Conservation (phyloP, 495 filamentous ascomycete genomes). For the Talaromyces proteolyticus region DNA sequence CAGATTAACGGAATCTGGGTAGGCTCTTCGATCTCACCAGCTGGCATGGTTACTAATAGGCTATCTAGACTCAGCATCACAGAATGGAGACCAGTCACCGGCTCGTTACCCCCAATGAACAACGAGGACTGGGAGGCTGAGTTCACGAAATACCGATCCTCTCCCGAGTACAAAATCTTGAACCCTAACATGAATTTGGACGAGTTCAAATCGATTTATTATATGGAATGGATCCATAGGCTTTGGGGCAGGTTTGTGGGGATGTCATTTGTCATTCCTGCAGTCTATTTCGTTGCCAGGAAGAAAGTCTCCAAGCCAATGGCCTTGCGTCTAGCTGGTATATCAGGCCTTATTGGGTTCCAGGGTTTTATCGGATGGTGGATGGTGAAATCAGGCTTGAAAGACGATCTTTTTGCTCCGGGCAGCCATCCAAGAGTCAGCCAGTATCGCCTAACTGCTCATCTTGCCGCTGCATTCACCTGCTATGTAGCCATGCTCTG, state of each 20-base stretch:
- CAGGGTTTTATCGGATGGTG: slow-evolving; percentile 97
- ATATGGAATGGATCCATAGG: slow-evolving; percentile 97
- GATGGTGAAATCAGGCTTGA: slow-evolving; percentile 97
- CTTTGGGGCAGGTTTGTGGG: slow-evolving; percentile 94
- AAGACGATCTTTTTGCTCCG: slow-evolving; percentile 88
- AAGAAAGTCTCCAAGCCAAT: slow-evolving; percentile 74
- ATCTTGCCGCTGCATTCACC: slow-evolving; percentile 82
- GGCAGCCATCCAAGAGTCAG: slow-evolving; percentile 87
- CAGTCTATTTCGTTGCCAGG: slow-evolving; percentile 79
- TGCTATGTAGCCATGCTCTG: slow-evolving; percentile 93
- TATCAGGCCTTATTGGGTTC: slow-evolving; percentile 84
- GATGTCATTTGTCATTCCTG: slow-evolving; percentile 79
- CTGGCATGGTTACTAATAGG: slow-evolving; percentile 13
- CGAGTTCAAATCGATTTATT: slow-evolving; percentile 98
- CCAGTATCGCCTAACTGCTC: slow-evolving; percentile 87
- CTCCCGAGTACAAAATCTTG: slow-evolving; percentile 84
- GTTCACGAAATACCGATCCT: slow-evolving; percentile 84
- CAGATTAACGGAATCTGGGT: slow-evolving; percentile 93
- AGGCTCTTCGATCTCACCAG: slow-evolving; percentile 17
- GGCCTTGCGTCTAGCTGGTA: slow-evolving; percentile 71
- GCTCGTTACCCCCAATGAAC: slow-evolving; percentile 78
- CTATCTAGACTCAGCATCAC: slow-evolving; percentile 81
- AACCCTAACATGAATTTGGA: slow-evolving; percentile 86
- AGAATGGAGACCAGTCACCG: slow-evolving; percentile 97
- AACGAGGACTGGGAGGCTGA: slow-evolving; percentile 78